A percentile compares a stretch with the other conserved stretches of the same genome.
Evolutionary conservation across 805 yeast species (phyloP).

Genomic region (Candida ovalis): DNA sequence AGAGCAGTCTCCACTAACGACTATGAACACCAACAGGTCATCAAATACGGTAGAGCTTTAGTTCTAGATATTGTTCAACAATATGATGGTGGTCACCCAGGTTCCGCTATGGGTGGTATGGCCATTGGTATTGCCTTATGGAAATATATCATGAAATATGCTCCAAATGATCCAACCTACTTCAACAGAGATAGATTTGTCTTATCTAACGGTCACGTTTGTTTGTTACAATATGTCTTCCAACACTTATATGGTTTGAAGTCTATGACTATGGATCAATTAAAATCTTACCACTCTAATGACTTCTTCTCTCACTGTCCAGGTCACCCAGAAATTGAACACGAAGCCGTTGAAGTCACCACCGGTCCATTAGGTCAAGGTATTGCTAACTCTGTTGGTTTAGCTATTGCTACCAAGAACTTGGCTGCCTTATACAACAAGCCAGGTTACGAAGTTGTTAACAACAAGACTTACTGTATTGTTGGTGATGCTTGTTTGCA

Average conservation of each 20-base stretch:
- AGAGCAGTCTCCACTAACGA: constrained; percentile 24
- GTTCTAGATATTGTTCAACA: constrained; percentile 33
- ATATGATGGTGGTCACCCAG: constrained; percentile 80
- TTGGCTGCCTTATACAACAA: constrained; percentile 91
- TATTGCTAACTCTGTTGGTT: constrained; percentile 91
- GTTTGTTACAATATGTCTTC: constrained; percentile 82
- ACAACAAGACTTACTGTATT: constrained; percentile 73
- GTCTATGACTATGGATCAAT: constrained; percentile 69
- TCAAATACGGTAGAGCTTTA: constrained; percentile 33
- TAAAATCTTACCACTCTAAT: constrained; percentile 71
- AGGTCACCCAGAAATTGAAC: constrained; percentile 94
- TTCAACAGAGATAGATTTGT: constrained; percentile 94
- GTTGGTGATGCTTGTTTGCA: constrained; percentile 97
- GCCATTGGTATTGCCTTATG: constrained; percentile 89
- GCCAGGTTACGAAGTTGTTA: constrained; percentile 69
- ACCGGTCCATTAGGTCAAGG: constrained; percentile 99
- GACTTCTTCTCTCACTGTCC: constrained; percentile 88
- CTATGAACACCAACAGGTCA: constrained; percentile 26
- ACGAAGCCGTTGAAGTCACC: constrained; percentile 94
- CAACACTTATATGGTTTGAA: constrained; percentile 85
- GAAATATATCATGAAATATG: constrained; percentile 70
- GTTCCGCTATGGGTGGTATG: constrained; percentile 98
- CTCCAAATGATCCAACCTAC: constrained; percentile 90
- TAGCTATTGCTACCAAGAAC: constrained; percentile 91
- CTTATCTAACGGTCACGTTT: constrained; percentile 94